Base-by-base conservation (phyloP, 2,329 filamentous ascomycete genomes). In the Fusarium cyanostomum region DNA sequence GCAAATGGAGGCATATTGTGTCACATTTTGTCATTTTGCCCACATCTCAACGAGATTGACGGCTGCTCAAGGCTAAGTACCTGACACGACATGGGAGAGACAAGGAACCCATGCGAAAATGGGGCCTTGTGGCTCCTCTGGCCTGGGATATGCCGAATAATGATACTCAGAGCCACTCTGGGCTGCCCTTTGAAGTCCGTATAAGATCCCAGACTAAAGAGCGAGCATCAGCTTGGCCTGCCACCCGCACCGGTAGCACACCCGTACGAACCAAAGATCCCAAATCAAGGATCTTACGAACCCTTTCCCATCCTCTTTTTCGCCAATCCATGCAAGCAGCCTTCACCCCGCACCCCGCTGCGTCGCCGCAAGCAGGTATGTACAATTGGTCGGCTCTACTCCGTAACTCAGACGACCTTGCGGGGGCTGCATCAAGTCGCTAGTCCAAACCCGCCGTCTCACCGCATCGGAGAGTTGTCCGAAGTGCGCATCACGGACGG, bases 401-500 rank as follows among this genome's bases (percentile, higher is more conserved):
- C n/a, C n/a, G 56, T 52, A 69, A 66, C 58, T 67, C 55, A 62
- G 67, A 52, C 58, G 59, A 49, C 53, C 45, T 57, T 70, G 65
- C 65, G 67, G 67, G 11, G 52, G 53, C 57, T 65, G 57, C 51
- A 62, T 52, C 46, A 56, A 39, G 49, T 41, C 30, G 42, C 51
- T 41, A 44, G 43, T 58, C 56, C 39, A 33, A 50, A 39, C 34
- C 16, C 55, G 30, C 42, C 50, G 50, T 54, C 52, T 54, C 39
- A 48, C 38, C 39, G 45, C 43, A 49, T 54, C 65, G 67, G 67
- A 59, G 43, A 70, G 52, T 42, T 60, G 44, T 57, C 67, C 65
- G 67, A 59, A 41, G 34, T 43, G 33, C 42, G 49, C 34, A 48
- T 51, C 34, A 39, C 38, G n/a, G 41, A 35, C 37, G 42, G 43